A percentile compares a stretch with the other conserved stretches of the same genome.
These are phyloP conservation scores for Diplodia seriata DNA, from an alignment of 2,329 filamentous ascomycete genomes.

Conservation along the genomic window DNA sequence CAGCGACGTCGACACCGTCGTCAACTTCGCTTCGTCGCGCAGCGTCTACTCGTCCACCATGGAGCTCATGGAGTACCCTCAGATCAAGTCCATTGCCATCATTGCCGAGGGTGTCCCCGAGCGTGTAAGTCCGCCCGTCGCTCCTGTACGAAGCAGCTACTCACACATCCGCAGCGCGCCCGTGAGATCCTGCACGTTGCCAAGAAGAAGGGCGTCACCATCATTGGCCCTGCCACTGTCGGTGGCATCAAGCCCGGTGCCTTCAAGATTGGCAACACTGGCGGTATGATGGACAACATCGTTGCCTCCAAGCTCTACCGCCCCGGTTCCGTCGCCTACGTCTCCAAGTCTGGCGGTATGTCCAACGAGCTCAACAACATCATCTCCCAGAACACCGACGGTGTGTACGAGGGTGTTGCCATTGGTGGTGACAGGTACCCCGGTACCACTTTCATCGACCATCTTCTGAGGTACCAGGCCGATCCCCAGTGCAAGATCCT, in stretches of 20 bases:
- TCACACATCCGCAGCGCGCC: slow-evolving; percentile 69
- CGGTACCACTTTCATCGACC: slow-evolving; percentile 98
- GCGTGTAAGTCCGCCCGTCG: slow-evolving; percentile 69
- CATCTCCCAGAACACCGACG: slow-evolving; percentile 92
- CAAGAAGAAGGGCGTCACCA: slow-evolving; percentile 98
- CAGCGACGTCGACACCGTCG: slow-evolving; percentile 93
- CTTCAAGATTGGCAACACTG: slow-evolving; percentile 99
- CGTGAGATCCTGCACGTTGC: slow-evolving; percentile 97
- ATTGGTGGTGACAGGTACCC: slow-evolving; percentile 99
- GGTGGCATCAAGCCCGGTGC: slow-evolving; percentile 99
- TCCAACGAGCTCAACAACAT: slow-evolving; percentile 99
- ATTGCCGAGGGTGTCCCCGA: slow-evolving; percentile 99
- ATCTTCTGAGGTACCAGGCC: slow-evolving; percentile 93
- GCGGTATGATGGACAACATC: slow-evolving; percentile 99
- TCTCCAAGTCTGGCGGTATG: slow-evolving; percentile 99
- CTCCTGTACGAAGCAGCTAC: neutral
- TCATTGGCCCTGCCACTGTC: slow-evolving; percentile 97
- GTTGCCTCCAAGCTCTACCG: slow-evolving; percentile 99
- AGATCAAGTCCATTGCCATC: slow-evolving; percentile 98
- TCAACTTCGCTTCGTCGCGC: slow-evolving; percentile 99
- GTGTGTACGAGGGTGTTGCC: slow-evolving; percentile 98
- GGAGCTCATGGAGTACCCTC: slow-evolving; percentile 96
- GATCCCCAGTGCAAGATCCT: slow-evolving; percentile 99
- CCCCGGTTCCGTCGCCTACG: slow-evolving; percentile 97
- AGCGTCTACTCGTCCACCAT: slow-evolving; percentile 98